Evolutionary conservation across 371 early-diverging fungal genomes (phyloP).

Genomic region (Mucor ambiguus): DNA sequence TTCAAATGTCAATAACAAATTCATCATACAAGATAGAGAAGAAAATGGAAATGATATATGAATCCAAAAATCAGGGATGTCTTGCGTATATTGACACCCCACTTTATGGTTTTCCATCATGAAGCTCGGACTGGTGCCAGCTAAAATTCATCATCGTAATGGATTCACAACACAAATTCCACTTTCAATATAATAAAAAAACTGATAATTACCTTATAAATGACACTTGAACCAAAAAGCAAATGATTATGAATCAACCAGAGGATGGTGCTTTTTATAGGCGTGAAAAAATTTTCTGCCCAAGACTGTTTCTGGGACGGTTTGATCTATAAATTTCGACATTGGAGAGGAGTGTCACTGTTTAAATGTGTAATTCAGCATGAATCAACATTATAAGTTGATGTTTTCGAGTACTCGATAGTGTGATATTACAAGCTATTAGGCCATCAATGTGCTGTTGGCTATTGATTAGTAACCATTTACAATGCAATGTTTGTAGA

Average conservation of each 20-base stretch:
- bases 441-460: too few species aligned
- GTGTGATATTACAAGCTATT: too few species aligned
- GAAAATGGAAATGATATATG: neutral
- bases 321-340: neutral
- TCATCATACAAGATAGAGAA: neutral
- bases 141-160: slow-evolving; percentile 27
- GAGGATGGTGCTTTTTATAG: neutral
- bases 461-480: too few species aligned
- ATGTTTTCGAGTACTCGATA: too few species aligned
- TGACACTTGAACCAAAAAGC: neutral
- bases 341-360: neutral
- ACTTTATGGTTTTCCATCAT: slow-evolving; percentile 31
- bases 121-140: slow-evolving; percentile 38
- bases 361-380: neutral
- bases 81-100: slow-evolving; percentile 28
- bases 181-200: neutral
- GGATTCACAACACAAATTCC: neutral
- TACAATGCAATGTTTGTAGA: too few species aligned
- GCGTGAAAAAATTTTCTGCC: neutral
- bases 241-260: neutral
- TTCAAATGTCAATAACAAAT: neutral
- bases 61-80: slow-evolving; percentile 28
- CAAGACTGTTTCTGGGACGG: slow-evolving; percentile 6
- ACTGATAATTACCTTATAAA: neutral
- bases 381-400: neutral